Evolutionary conservation across 768 basidiomycete species (phyloP).

Genomic region (Suillus fuscotomentosus): DNA sequence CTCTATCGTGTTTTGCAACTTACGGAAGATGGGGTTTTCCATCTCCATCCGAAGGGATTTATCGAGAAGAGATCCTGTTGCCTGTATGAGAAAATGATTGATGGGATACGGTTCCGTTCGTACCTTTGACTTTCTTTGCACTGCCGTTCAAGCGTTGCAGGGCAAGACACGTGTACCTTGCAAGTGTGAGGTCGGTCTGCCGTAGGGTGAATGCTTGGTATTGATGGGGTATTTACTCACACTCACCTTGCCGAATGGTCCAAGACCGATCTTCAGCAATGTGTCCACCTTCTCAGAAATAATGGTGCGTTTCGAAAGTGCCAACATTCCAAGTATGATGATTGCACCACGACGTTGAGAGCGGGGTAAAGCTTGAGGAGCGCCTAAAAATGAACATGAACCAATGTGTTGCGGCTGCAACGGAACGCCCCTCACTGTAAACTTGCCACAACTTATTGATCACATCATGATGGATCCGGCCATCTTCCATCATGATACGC

Average conservation of each 20-base stretch:
- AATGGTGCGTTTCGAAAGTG: constrained; percentile 73
- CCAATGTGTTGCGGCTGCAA: neutral
- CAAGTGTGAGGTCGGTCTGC: constrained; percentile 85
- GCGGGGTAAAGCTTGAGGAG: constrained; percentile 69
- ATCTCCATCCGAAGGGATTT: constrained; percentile 85
- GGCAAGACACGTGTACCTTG: constrained; percentile 91
- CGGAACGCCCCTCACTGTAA: constrained; percentile 62
- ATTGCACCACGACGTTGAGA: constrained; percentile 92
- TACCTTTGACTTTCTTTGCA: constrained; percentile 96
- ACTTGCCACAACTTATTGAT: constrained; percentile 94
- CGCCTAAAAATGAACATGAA: constrained; percentile 46
- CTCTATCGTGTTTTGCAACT: constrained; percentile 79
- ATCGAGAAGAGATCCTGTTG: constrained; percentile 79
- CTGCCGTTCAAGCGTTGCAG: constrained; percentile 91
- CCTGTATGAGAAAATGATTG: neutral
- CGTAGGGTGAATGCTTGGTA: neutral
- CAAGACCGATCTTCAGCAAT: constrained; percentile 85
- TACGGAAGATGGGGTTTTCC: constrained; percentile 82
- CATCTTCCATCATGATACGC: constrained; percentile 93
- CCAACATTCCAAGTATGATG: constrained; percentile 96
- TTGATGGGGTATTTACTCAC: neutral
- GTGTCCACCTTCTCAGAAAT: constrained; percentile 83
- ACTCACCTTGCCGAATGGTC: constrained; percentile 75
- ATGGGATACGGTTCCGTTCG: constrained; percentile 3
- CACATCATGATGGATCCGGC: constrained; percentile 79